Base-by-base conservation (phyloP, 2,329 filamentous ascomycete genomes). In the Aspergillus sp. region DNA sequence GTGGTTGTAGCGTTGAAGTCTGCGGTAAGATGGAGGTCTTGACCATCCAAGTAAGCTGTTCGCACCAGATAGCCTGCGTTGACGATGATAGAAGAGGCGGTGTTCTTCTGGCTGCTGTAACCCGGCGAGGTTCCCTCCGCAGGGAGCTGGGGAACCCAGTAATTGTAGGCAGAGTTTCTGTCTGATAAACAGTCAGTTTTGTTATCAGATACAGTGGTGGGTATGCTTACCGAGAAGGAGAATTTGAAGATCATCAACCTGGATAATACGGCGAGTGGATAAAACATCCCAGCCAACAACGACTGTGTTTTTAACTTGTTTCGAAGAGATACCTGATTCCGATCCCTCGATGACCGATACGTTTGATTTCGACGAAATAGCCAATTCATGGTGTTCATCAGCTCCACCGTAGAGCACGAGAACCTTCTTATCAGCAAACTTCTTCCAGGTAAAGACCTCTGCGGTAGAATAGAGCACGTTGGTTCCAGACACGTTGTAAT, bases 1-100 rank as follows among this genome's bases (percentile, higher is more conserved):
- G 77, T 57, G 0, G 82, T 82, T 0, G 85, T 88, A 0, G 73
- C 64, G 53, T 91, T 90, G 49, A 90, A 74, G 55, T 93, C 87
- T 3, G 83, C 87, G 4, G 77, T 78, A 3, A 91, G 61, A 9
- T 77, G 71, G 5, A 91, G 70, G 1, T 74, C 73, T n/a, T 67
- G 69, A 2, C 74, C 79, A 5, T 76, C 54, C 1, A 84, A 61
- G 3, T 73, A 72, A 0, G 82, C 82, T 13, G 54, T 64, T 5
- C 69, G 65, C 11, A 72, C 59, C 12, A 72, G 66, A 42, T 72
- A 72, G 11, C 68, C 68, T 0, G 64, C 68, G 34, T 68, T 69
- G 41, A 72, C 60, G 36, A 72, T 69, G 28, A 72, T 55, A 6
- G 65, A 66, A 1, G 59, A 60, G 2, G 60, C 56, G 31, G 54